These are phyloP conservation scores for Ochromonas danica DNA, from an alignment of 108 stramenopile species.

Conservation along the genomic window DNA sequence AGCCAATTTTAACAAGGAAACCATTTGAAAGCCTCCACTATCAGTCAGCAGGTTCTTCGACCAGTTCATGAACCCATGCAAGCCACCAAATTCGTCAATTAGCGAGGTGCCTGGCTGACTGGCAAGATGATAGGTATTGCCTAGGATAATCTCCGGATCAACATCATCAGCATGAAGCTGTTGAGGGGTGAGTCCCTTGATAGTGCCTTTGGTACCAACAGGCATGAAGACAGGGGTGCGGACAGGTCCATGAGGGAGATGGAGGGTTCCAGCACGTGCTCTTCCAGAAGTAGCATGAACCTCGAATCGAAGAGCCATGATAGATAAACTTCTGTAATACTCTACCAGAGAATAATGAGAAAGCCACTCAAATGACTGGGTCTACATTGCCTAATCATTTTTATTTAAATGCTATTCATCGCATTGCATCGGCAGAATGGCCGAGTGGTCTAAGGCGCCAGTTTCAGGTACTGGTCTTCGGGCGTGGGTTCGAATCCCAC, in stretches of 20 bases:
- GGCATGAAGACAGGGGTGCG: slow-evolving; percentile 96
- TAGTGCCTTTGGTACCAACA: slow-evolving; percentile 94
- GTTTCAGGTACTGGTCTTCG: slow-evolving; percentile 29
- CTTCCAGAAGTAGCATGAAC: too few relatives aligned
- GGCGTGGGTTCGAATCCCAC: slow-evolving; percentile 43
- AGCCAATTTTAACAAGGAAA: slow-evolving; percentile 81
- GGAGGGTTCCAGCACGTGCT: slow-evolving; percentile 38
- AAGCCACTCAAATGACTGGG: too few relatives aligned
- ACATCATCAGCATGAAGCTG: slow-evolving; percentile 64
- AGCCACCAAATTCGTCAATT: slow-evolving; percentile 65
- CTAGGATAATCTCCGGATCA: slow-evolving; percentile 71
- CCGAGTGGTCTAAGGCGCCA: slow-evolving; percentile 8
- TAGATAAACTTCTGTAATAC: too few relatives aligned
- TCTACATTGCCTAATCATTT: neutral
- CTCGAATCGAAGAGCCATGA: too few relatives aligned
- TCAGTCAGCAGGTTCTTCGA: slow-evolving; percentile 77
- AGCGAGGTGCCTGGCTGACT: slow-evolving; percentile 67
- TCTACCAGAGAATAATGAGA: too few relatives aligned
- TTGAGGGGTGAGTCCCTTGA: slow-evolving; percentile 76
- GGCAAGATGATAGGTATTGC: slow-evolving; percentile 95
- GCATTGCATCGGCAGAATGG: neutral
- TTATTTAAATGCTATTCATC: neutral
- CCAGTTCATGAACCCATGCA: slow-evolving; percentile 88
- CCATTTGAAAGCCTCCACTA: slow-evolving; percentile 98
- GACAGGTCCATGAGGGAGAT: slow-evolving; percentile 69